phyloP scores from a whole-genome alignment of 345 rosid species.

The Sisymbrium irio region DNA sequence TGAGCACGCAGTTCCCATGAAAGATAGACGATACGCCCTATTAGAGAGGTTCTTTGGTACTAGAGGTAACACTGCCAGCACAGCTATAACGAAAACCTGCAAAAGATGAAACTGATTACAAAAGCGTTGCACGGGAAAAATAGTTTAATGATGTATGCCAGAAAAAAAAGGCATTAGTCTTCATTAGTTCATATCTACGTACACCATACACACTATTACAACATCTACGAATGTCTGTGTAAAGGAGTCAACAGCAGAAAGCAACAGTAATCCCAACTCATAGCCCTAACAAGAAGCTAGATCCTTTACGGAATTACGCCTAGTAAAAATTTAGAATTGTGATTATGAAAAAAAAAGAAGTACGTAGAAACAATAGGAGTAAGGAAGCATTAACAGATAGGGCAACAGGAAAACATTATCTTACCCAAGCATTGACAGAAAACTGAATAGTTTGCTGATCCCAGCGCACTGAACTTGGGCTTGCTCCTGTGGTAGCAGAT shows the following conservation, averaged over 20 bases:
- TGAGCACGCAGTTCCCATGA: constrained; percentile 91
- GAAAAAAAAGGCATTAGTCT: background rate
- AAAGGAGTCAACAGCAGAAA: background rate
- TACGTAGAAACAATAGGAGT: too few relatives aligned
- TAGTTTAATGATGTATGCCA: background rate
- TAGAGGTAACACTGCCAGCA: constrained; percentile 85
- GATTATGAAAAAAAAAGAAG: background rate
- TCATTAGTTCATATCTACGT: background rate
- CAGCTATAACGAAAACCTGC: constrained; percentile 85
- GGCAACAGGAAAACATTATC: background rate
- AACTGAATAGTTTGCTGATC: constrained; percentile 88
- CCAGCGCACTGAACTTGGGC: constrained; percentile 71
- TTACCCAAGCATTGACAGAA: constrained; percentile 99
- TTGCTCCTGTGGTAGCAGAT: constrained; percentile 54
- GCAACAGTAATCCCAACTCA: background rate
- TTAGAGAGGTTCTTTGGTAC: constrained; percentile 68
- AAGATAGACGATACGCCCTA: constrained; percentile 85
- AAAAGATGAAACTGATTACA: constrained; percentile 24
- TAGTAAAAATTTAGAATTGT: background rate
- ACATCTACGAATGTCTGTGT: background rate
- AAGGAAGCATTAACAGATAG: too few relatives aligned
- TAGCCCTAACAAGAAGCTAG: background rate
- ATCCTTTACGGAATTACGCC: background rate
- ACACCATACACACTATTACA: background rate
- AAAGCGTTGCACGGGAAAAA: background rate